phyloP scores from a whole-genome alignment of 169 alveolate species.

The Babesia ovis region DNA sequence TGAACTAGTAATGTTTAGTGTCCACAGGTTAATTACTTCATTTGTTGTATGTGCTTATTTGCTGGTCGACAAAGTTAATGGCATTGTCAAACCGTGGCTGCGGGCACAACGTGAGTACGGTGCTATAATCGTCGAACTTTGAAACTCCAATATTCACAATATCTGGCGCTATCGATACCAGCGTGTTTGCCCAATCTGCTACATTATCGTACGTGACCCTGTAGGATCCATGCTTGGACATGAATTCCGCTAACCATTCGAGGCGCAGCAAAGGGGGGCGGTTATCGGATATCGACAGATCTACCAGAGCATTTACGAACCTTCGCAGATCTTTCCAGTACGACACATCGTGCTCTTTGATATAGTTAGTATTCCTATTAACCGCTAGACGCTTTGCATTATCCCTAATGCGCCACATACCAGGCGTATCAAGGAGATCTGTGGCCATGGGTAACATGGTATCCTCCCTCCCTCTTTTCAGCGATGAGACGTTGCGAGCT shows the following conservation, averaged over 20 bases:
- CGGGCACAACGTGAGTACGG: conserved; percentile 36
- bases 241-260: conserved; percentile 58
- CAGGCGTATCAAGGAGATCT: conserved; percentile 63
- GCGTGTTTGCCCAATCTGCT: conserved; percentile 42
- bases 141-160: conserved; percentile 27
- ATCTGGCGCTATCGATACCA: conserved; percentile 42
- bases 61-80: conserved; percentile 30
- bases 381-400: conserved; percentile 26
- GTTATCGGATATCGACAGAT: conserved; percentile 33
- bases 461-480: conserved; percentile 25
- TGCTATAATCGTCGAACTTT: conserved; percentile 56
- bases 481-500: not conserved
- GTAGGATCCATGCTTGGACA: conserved; percentile 35
- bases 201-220: conserved; percentile 58
- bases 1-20: no score
- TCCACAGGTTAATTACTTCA: no score
- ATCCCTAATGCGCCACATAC: conserved; percentile 63
- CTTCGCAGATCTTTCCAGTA: conserved; percentile 57
- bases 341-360: conserved; percentile 26
- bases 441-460: conserved; percentile 39
- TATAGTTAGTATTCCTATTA: not conserved
- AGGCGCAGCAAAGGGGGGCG: conserved; percentile 46
- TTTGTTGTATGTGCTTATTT: conserved; percentile 33
- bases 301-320: conserved; percentile 48
- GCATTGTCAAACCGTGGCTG: conserved; percentile 28